phyloP scores from a whole-genome alignment of 345 rosid genomes.

The Syzygium grande region DNA sequence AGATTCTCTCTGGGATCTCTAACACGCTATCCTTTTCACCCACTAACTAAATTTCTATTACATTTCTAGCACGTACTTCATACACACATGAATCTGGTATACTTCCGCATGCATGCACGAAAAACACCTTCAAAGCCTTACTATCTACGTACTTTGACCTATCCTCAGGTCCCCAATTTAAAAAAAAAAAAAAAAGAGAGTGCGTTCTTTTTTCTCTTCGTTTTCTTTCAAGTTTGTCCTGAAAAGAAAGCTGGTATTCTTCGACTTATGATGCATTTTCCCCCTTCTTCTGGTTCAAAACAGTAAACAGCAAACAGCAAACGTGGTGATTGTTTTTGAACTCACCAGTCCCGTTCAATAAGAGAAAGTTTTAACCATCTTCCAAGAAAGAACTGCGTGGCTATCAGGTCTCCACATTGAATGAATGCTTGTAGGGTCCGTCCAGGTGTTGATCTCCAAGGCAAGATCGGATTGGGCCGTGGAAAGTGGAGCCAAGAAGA shows the following conservation, averaged over 20 bases:
- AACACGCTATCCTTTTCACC: neutral
- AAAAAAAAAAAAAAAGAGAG: neutral
- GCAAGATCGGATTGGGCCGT: neutral
- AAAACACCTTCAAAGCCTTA: neutral
- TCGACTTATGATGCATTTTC: neutral
- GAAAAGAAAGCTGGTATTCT: neutral
- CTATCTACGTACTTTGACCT: neutral
- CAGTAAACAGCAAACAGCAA: neutral
- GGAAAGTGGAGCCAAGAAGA: neutral
- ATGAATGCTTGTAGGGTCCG: neutral
- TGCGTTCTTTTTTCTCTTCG: neutral
- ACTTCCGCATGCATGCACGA: neutral
- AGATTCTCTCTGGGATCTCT: neutral
- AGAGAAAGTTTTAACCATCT: neutral
- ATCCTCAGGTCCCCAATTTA: neutral
- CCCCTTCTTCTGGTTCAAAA: neutral
- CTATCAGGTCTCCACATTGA: neutral
- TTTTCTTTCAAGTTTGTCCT: neutral
- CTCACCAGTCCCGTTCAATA: neutral
- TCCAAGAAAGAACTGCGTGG: neutral
- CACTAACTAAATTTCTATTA: neutral
- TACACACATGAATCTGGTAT: neutral
- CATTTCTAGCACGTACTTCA: neutral
- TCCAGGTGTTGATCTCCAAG: neutral
- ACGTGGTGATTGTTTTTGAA: neutral